Base-by-base conservation (phyloP, 257 asterid genomes). In the Nicotiana knightiana region DNA sequence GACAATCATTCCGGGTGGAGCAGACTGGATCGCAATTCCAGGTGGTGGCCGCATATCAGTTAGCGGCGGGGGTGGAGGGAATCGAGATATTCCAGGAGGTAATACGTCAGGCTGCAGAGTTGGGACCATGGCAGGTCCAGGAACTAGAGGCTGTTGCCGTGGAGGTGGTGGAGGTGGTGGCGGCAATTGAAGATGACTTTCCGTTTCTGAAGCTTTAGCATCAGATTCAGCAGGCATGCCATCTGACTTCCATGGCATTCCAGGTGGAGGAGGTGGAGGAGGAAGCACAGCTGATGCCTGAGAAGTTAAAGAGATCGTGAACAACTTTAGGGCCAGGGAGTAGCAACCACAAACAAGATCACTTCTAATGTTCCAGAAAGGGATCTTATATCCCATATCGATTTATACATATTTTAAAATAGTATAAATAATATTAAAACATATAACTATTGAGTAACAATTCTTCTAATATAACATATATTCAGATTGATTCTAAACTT, bases 51-150 rank as follows among this genome's bases (percentile, higher is more conserved):
- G 85, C 96, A 91, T 90, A 76, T 93, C 99, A 68, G 88, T 28
- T 79, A 93, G 94, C 46, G 97, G 97, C 3, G 95, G 98, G 1
- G 97, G 97, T 48, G 92, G 98, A 35, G 91, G 92, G 81, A 91
- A 94, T 61, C 88, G 92, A 51, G 89, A 57, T 32, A 93, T 87
- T 66, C 99, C 97, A 3, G 91, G 98, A 86, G 96, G 96, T 81
- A 85, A 87, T 51, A 91, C 84, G 86, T 91, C 94, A 13, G 87
- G 88, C 77, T 85, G 97, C 83, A 92, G 51, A 87, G 87, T 83
- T 59, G 88, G 83, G 84, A 85, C 92, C 84, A 92, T 63, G 51
- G 89, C 79, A 84, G 91, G 83, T 61, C 94, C 97, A 79, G 93
- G 90, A 81, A 89, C 62, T 64, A 89, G 84, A 4, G 92, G 89